Evolutionary conservation across 106 monocot genomes (phyloP).

Genomic region (Allium cepa): DNA sequence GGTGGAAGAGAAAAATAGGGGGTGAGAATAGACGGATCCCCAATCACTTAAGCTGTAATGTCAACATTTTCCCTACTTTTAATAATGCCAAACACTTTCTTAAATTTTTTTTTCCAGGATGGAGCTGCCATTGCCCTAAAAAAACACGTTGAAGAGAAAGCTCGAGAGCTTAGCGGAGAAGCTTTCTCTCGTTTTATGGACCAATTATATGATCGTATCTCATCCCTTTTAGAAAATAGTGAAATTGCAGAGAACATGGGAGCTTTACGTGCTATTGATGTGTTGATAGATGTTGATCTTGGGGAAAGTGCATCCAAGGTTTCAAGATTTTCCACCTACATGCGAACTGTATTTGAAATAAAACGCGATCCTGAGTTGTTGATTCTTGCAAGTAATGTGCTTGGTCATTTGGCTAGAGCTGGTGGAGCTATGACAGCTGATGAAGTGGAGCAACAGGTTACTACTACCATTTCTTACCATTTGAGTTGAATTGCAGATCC

Average conservation of each 20-base stretch:
- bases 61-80: not conserved
- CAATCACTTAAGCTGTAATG: too few species aligned
- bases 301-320: conserved; percentile 94
- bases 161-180: conserved; percentile 76
- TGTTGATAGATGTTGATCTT: conserved; percentile 65
- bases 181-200: conserved; percentile 96
- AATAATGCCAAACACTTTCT: too few species aligned
- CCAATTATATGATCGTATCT: conserved; percentile 84
- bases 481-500: conserved; percentile 40
- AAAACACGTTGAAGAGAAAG: conserved; percentile 72
- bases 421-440: conserved; percentile 98
- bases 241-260: conserved; percentile 77
- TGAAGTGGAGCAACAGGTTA: conserved; percentile 92
- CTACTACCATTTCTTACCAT: conserved; percentile 3
- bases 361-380: conserved; percentile 87
- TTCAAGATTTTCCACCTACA: conserved; percentile 74
- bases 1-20: too few species aligned
- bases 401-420: conserved; percentile 91
- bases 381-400: conserved; percentile 77
- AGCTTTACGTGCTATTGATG: conserved; percentile 85
- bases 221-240: conserved; percentile 58
- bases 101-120: conserved; percentile 26
- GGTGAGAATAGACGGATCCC: too few species aligned
- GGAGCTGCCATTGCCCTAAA: conserved; percentile 34
- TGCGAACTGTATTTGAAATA: conserved; percentile 75